Evolutionary conservation across 805 yeast genomes (phyloP).

Genomic region (Schizosaccharomyces octosporus): DNA sequence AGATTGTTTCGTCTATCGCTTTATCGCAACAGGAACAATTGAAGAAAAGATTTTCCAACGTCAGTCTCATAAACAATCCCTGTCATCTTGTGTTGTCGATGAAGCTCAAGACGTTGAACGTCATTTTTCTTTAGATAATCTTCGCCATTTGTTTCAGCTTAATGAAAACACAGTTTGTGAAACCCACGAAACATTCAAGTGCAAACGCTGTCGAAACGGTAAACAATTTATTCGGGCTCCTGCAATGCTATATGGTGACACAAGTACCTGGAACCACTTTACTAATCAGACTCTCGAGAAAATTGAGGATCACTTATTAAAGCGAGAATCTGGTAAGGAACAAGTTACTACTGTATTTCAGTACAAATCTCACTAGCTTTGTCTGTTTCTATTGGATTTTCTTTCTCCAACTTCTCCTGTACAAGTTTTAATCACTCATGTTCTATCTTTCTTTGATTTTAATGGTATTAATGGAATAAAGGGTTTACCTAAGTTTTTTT

Average conservation of each 20-base stretch:
- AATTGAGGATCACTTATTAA: slow-evolving; percentile 52
- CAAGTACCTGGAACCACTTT: slow-evolving; percentile 74
- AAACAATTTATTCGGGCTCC: slow-evolving; percentile 40
- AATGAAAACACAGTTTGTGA: slow-evolving; percentile 50
- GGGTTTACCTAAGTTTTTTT: no score
- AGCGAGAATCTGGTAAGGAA: slow-evolving; percentile 42
- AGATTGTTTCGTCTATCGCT: slow-evolving; percentile 81
- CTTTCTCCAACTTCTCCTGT: neutral
- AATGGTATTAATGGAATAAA: no score
- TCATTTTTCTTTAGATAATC: slow-evolving; percentile 58
- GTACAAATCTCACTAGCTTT: slow-evolving; percentile 10
- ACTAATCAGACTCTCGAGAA: slow-evolving; percentile 31
- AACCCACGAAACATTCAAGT: slow-evolving; percentile 77
- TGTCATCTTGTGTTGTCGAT: slow-evolving; percentile 90
- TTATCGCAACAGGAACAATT: slow-evolving; percentile 81
- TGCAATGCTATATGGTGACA: slow-evolving; percentile 90
- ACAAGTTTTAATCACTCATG: neutral
- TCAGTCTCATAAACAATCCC: slow-evolving; percentile 77
- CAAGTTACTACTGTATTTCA: slow-evolving; percentile 66
- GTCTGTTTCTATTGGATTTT: neutral
- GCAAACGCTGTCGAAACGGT: slow-evolving; percentile 49
- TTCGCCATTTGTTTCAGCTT: slow-evolving; percentile 51
- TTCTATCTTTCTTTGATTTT: neutral
- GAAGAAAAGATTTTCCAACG: slow-evolving; percentile 92
- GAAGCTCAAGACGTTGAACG: slow-evolving; percentile 89